phyloP scores from a whole-genome alignment of 257 asterid species.

The Plectranthus barbatus region DNA sequence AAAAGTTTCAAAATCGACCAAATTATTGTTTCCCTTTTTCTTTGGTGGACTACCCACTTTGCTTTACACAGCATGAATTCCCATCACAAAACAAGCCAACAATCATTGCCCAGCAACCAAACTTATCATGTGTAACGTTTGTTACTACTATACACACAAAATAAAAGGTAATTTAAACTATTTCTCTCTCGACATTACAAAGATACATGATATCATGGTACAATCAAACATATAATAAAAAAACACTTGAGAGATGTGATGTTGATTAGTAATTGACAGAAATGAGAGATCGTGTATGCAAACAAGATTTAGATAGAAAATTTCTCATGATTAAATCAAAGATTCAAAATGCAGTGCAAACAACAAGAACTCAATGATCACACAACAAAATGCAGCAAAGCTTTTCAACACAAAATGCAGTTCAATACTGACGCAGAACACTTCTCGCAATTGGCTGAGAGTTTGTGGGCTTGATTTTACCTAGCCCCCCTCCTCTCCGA shows the following conservation, averaged over 20 bases:
- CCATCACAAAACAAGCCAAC: constrained; percentile 18
- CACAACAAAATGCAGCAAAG: constrained; percentile 34
- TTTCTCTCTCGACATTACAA: background rate
- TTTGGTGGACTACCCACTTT: constrained; percentile 52
- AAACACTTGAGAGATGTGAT: too few relatives aligned
- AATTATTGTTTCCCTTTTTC: background rate
- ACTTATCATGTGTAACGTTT: constrained; percentile 13
- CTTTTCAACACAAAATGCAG: constrained; percentile 20
- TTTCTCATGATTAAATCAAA: constrained; percentile 33
- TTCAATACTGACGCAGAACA: constrained; percentile 56
- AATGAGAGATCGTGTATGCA: too few relatives aligned
- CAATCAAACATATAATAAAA: background rate
- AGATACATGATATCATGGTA: too few relatives aligned
- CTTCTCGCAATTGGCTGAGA: constrained; percentile 59
- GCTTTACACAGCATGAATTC: constrained; percentile 15
- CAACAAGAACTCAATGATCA: constrained; percentile 23
- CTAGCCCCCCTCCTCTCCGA: constrained; percentile 60
- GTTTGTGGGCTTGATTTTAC: constrained; percentile 48
- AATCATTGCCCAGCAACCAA: constrained; percentile 19
- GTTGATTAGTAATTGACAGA: too few relatives aligned
- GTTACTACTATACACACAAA: background rate
- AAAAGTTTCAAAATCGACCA: background rate
- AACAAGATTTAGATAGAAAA: background rate
- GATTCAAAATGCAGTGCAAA: constrained; percentile 19
- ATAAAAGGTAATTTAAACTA: too few relatives aligned